These are phyloP conservation scores for Blastobotrys arbuscula DNA, from an alignment of 1,139 yeast species.

Conservation along the genomic window DNA sequence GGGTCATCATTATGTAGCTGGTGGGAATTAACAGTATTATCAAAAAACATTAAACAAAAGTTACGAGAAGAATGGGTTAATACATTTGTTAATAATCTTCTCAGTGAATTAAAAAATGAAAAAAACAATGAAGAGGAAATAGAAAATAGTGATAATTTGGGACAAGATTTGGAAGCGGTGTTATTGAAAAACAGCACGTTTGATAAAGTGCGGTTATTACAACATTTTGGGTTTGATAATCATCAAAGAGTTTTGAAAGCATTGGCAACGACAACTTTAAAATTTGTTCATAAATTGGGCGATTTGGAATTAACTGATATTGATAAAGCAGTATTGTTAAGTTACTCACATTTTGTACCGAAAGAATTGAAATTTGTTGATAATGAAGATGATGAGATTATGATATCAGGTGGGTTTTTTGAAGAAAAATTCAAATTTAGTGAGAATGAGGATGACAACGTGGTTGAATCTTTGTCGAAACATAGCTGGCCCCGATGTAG, in stretches of 20 bases:
- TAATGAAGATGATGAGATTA: conserved; percentile 1
- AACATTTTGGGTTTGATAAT: conserved; percentile 14
- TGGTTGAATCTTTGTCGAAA: neutral
- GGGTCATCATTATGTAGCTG: conserved; percentile 21
- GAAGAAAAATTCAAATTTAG: conserved; percentile 22
- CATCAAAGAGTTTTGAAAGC: conserved; percentile 10
- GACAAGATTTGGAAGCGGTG: conserved; percentile 5
- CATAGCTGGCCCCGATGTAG: conserved; percentile 24
- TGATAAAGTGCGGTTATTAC: conserved; percentile 16
- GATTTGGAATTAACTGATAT: conserved; percentile 12
- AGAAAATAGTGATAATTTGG: conserved; percentile 3
- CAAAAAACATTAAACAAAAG: conserved; percentile 10
- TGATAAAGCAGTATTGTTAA: conserved; percentile 18
- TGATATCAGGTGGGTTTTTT: conserved; percentile 19
- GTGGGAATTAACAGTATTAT: conserved; percentile 23
- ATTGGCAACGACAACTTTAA: conserved; percentile 15
- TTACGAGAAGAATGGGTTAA: neutral
- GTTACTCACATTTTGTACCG: conserved; percentile 8
- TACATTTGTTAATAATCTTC: neutral
- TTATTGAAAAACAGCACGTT: conserved; percentile 6
- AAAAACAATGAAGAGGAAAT: neutral
- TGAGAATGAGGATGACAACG: neutral
- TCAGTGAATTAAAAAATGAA: neutral
- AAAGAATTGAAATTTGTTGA: conserved; percentile 1
- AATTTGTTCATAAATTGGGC: conserved; percentile 8